These are phyloP conservation scores for Thermothielavioides terrestris DNA, from an alignment of 495 filamentous ascomycete genomes.

Conservation along the genomic window DNA sequence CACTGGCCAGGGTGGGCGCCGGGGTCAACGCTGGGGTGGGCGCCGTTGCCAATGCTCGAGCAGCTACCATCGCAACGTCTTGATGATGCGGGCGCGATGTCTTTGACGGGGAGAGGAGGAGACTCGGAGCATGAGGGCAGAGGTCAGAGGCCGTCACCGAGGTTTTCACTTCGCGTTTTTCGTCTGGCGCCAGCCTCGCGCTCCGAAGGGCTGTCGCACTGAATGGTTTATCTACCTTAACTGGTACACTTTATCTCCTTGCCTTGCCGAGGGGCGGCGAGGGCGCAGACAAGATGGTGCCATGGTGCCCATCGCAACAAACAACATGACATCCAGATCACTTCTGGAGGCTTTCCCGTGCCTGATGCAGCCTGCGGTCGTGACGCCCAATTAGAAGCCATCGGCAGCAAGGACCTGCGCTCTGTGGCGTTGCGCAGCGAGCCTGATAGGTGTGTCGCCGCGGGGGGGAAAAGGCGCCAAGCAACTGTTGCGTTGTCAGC, in stretches of 20 bases:
- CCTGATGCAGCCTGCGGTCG: no score
- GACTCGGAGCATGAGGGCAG: not conserved
- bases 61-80: conserved; percentile 6
- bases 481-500: not conserved
- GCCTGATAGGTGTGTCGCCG: not conserved
- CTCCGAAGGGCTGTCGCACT: not conserved
- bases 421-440: not conserved
- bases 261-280: no score
- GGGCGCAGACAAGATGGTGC: not conserved
- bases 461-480: not conserved
- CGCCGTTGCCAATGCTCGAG: not conserved
- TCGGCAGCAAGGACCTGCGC: not conserved
- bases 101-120: no score
- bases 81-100: not conserved
- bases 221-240: no score
- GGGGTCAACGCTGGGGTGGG: conserved; percentile 11
- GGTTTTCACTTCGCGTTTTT: not conserved
- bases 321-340: no score
- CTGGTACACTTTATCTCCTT: no score
- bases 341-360: no score
- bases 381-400: not conserved
- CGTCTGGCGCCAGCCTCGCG: not conserved
- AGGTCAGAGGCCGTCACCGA: not conserved
- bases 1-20: conserved; percentile 5
- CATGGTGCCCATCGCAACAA: no score